Conservation (phyloP, 2,329 filamentous ascomycete species). For the Orbilia javanica region DNA sequence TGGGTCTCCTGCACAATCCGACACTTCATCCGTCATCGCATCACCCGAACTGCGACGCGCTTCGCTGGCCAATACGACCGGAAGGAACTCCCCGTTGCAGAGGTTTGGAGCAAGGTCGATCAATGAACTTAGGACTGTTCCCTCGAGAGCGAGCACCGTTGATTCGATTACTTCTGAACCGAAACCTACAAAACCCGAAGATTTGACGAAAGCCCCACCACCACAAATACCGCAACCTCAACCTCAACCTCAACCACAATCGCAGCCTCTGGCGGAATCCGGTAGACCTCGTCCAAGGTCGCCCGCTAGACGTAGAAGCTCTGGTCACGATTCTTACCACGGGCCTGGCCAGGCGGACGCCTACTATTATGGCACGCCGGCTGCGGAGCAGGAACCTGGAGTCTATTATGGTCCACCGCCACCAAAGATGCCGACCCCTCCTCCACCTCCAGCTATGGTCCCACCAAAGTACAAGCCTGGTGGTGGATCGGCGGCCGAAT, state of each 20-base stretch:
- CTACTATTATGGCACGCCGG: conserved; percentile 42
- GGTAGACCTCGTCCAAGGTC: conserved; percentile 31
- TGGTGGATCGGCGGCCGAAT: conserved; percentile 51
- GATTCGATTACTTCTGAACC: background rate
- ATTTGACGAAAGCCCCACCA: conserved; percentile 19
- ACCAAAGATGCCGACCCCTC: conserved; percentile 52
- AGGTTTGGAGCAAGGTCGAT: conserved; percentile 43
- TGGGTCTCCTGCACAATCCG: conserved; percentile 44
- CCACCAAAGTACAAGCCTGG: conserved; percentile 54
- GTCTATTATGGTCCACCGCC: conserved; percentile 57
- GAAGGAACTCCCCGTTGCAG: conserved; percentile 44
- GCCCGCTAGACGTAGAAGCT: conserved; percentile 39
- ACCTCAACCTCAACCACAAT: background rate
- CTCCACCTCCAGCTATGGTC: conserved; percentile 47
- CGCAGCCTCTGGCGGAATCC: background rate
- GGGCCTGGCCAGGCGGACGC: conserved; percentile 42
- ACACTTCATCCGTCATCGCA: conserved; percentile 26
- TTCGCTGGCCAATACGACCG: conserved; percentile 23
- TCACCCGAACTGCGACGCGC: conserved; percentile 44
- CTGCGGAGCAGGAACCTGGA: conserved; percentile 39
- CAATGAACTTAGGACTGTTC: conserved; percentile 8
- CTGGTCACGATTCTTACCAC: conserved; percentile 42
- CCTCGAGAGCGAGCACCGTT: conserved; percentile 4
- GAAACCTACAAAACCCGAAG: conserved; percentile 17
- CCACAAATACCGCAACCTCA: background rate